Percentiles rank a stretch among this genome's conserved stretches.
These are phyloP conservation scores for Chernovozyma sophiae-reginae DNA, from an alignment of 1,139 yeast genomes.

Conservation along the genomic window DNA sequence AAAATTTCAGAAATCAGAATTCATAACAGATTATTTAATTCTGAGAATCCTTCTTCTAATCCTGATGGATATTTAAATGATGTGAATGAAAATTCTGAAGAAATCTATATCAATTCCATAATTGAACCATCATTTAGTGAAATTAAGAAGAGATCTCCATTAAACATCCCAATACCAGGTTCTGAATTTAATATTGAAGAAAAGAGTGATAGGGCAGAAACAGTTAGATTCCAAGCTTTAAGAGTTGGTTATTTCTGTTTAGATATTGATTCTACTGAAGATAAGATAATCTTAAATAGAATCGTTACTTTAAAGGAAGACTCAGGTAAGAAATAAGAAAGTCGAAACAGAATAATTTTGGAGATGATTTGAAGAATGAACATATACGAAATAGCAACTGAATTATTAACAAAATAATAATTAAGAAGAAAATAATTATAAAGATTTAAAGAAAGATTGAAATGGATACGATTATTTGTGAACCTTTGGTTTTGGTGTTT, in stretches of 20 bases:
- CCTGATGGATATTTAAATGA: conserved; percentile 88
- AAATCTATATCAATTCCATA: conserved; percentile 58
- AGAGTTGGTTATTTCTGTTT: conserved; percentile 95
- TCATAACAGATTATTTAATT: conserved; percentile 81
- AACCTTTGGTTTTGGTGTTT: too few species aligned
- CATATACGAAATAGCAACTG: too few species aligned
- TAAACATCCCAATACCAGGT: conserved; percentile 63
- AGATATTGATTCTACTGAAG: conserved; percentile 70
- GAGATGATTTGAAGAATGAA: too few species aligned
- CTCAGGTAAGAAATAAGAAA: conserved; percentile 36
- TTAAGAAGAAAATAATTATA: too few species aligned
- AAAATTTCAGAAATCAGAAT: conserved; percentile 73
- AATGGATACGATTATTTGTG: too few species aligned
- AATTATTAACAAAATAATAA: too few species aligned
- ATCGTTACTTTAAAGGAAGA: conserved; percentile 88
- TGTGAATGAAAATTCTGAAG: conserved; percentile 76
- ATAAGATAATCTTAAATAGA: conserved; percentile 69
- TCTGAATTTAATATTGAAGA: conserved; percentile 72
- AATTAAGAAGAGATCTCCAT: conserved; percentile 67
- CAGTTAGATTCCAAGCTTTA: conserved; percentile 96
- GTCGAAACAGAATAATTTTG: too few species aligned
- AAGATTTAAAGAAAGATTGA: too few species aligned
- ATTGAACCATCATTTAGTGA: conserved; percentile 78
- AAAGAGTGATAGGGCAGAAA: conserved; percentile 56
- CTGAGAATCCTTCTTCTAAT: conserved; percentile 85